Evolutionary conservation across 2,329 filamentous ascomycete species (phyloP).

Genomic region (Trichophyton benhamiae): DNA sequence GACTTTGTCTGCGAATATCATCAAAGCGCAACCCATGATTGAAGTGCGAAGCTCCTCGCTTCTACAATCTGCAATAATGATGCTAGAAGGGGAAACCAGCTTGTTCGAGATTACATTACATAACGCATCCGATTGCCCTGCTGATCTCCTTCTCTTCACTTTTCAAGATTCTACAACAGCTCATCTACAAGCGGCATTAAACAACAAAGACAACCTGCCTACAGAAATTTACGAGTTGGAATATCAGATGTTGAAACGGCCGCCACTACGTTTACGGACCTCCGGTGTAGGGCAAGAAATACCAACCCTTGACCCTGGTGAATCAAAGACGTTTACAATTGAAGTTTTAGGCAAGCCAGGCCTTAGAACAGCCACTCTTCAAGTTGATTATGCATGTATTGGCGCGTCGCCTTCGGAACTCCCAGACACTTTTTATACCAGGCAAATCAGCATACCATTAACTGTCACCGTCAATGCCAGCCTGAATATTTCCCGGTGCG

Average conservation of each 20-base stretch:
- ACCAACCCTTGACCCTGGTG: conserved; percentile 53
- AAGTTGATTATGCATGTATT: conserved; percentile 78
- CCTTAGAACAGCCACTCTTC: conserved; percentile 63
- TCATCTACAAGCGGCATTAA: conserved; percentile 61
- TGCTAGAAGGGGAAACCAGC: conserved; percentile 77
- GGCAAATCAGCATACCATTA: conserved; percentile 67
- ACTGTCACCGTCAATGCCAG: conserved; percentile 87
- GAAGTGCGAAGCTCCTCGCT: conserved; percentile 64
- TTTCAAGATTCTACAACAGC: conserved; percentile 80
- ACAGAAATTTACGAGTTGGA: conserved; percentile 80
- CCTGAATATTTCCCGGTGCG: conserved; percentile 67
- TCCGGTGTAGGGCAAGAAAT: conserved; percentile 29
- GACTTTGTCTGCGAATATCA: conserved; percentile 53
- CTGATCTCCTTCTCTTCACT: conserved; percentile 75
- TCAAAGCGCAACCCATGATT: conserved; percentile 65
- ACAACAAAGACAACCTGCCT: conserved; percentile 62
- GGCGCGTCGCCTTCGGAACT: conserved; percentile 57
- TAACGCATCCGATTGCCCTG: conserved; percentile 63
- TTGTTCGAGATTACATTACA: conserved; percentile 66
- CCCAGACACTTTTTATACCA: conserved; percentile 64
- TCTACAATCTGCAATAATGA: conserved; percentile 76
- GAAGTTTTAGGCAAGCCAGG: conserved; percentile 80
- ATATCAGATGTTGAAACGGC: conserved; percentile 60
- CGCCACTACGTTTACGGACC: conserved; percentile 50
- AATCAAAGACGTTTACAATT: conserved; percentile 61